phyloP scores from a whole-genome alignment of 2,329 filamentous ascomycete species.

The Sclerotinia glacialis region DNA sequence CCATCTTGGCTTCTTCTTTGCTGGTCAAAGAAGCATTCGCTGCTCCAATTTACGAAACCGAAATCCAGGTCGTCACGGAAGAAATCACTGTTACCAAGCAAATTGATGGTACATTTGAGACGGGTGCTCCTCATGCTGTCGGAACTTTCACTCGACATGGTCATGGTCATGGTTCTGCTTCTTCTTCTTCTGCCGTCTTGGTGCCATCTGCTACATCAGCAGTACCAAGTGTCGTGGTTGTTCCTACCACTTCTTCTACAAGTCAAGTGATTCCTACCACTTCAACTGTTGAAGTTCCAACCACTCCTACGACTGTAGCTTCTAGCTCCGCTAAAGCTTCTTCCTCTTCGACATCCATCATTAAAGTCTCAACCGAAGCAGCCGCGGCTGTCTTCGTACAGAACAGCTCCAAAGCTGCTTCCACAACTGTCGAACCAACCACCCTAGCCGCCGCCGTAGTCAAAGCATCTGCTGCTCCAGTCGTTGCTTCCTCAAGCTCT shows the following conservation, averaged over 20 bases:
- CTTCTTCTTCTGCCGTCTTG: slow-evolving; percentile 23
- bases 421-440: slow-evolving; percentile 12
- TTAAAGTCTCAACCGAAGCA: background rate
- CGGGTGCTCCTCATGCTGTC: slow-evolving; percentile 27
- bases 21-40: slow-evolving; percentile 36
- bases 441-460: slow-evolving; percentile 14
- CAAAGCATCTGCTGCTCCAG: slow-evolving; percentile 14
- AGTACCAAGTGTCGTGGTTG: background rate
- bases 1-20: slow-evolving; percentile 37
- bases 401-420: slow-evolving; percentile 8
- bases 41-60: slow-evolving; percentile 28
- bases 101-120: slow-evolving; percentile 29
- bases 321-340: slow-evolving; percentile 2
- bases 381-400: slow-evolving; percentile 20
- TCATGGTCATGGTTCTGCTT: background rate
- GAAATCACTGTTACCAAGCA: slow-evolving; percentile 31
- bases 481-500: slow-evolving; percentile 11
- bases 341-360: slow-evolving; percentile 18
- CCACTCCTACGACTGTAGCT: slow-evolving; percentile 1
- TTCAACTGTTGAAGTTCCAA: background rate
- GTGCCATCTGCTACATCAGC: slow-evolving; percentile 7
- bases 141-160: slow-evolving; percentile 29
- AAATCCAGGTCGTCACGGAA: slow-evolving; percentile 31
- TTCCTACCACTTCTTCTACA: background rate
- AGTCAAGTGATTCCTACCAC: background rate